Evolutionary conservation across 139 green algal species (phyloP).

Genomic region (Coccomyxa sp.): DNA sequence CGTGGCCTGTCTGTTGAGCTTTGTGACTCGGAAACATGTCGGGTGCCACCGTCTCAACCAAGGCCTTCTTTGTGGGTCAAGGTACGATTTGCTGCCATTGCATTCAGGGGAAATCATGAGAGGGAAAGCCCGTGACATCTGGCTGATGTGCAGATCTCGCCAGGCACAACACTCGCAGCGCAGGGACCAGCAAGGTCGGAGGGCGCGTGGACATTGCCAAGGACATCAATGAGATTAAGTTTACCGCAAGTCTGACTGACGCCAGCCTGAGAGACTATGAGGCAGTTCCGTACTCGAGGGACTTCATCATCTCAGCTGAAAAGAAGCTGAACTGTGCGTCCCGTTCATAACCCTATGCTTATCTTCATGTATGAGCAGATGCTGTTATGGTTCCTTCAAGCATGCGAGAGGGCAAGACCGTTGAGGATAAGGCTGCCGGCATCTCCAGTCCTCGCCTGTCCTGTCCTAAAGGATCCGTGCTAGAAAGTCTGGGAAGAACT

Average conservation of each 20-base stretch:
- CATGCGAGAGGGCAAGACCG: background rate
- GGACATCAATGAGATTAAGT: conserved; percentile 23
- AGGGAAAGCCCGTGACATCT: background rate
- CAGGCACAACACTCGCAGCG: background rate
- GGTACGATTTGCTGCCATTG: background rate
- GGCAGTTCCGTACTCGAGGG: conserved; percentile 12
- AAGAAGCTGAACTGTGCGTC: conserved; percentile 25
- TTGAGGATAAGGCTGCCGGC: background rate
- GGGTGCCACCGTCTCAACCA: background rate
- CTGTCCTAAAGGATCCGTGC: background rate
- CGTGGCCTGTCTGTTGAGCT: too few relatives aligned
- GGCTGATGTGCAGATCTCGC: background rate
- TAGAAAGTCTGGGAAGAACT: background rate
- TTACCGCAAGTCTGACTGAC: conserved; percentile 15
- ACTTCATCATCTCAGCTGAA: conserved; percentile 23
- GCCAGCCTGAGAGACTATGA: conserved; percentile 12
- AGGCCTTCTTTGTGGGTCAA: background rate
- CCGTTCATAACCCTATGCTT: background rate
- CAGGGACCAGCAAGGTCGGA: conserved; percentile 1
- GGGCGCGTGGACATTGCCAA: conserved; percentile 21
- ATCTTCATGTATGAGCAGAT: background rate
- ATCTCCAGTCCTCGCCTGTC: background rate
- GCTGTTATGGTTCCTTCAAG: background rate
- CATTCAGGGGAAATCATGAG: too few relatives aligned
- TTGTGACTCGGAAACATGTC: background rate